Conservation (phyloP, 805 yeast genomes). For the Schizosaccharomyces pombe region DNA sequence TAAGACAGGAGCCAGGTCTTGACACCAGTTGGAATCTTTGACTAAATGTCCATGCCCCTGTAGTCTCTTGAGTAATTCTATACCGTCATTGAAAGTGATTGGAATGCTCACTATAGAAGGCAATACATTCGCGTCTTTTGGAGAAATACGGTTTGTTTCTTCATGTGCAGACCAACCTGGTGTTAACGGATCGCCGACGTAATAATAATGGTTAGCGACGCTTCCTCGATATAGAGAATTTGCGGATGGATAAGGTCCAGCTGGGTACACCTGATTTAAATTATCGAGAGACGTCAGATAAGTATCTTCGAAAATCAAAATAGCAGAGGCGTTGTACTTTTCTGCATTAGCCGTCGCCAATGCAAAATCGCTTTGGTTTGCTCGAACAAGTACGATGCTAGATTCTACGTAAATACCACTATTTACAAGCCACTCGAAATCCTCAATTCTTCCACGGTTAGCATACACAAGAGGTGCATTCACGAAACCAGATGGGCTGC, state of each 20-base stretch:
- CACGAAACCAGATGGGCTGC: slow-evolving; percentile 52
- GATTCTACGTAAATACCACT: slow-evolving; percentile 30
- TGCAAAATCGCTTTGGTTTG: slow-evolving; percentile 47
- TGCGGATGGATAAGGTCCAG: slow-evolving; percentile 59
- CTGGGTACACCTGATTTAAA: slow-evolving; percentile 19
- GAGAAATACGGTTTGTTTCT: background rate
- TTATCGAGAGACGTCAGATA: slow-evolving; percentile 19
- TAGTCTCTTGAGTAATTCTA: background rate
- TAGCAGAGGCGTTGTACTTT: slow-evolving; percentile 45
- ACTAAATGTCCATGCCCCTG: slow-evolving; percentile 25
- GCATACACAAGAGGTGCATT: slow-evolving; percentile 43
- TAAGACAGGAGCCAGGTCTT: slow-evolving; percentile 33
- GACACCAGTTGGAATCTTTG: slow-evolving; percentile 51
- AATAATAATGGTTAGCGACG: background rate
- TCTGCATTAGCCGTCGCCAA: slow-evolving; percentile 57
- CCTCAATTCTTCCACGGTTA: slow-evolving; percentile 42
- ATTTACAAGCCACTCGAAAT: slow-evolving; percentile 26
- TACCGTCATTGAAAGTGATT: background rate
- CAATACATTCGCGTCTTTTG: background rate
- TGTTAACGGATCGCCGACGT: background rate
- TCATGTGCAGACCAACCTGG: background rate
- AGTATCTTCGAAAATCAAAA: slow-evolving; percentile 45
- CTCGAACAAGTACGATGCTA: slow-evolving; percentile 41
- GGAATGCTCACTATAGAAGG: background rate
- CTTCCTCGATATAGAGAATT: background rate